Evolutionary conservation across 2,329 filamentous ascomycete genomes (phyloP).

Genomic region (Pseudocercospora macadamiae): DNA sequence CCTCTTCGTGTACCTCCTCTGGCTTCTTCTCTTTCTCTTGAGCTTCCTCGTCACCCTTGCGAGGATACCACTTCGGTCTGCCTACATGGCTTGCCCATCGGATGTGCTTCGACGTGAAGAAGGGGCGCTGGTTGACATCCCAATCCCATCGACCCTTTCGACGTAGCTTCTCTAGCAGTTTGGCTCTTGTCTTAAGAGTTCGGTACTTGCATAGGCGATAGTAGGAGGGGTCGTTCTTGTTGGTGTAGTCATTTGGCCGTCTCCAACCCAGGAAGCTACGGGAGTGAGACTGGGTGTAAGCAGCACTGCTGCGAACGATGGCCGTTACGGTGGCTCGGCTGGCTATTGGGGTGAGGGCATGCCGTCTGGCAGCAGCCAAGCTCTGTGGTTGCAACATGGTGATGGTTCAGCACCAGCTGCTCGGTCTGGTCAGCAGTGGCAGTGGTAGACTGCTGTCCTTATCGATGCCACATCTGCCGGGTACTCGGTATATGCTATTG

Average conservation of each 20-base stretch:
- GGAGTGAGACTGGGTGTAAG: slow-evolving; percentile 15
- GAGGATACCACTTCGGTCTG: slow-evolving; percentile 22
- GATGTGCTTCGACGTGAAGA: slow-evolving; percentile 35
- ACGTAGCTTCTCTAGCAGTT: slow-evolving; percentile 36
- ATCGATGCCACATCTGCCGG: slow-evolving; percentile 8
- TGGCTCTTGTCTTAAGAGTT: slow-evolving; percentile 36
- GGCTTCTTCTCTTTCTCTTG: slow-evolving; percentile 20
- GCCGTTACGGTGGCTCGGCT: slow-evolving; percentile 20
- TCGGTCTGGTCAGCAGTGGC: not conserved
- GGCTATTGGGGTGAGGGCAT: slow-evolving; percentile 1
- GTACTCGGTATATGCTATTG: not conserved
- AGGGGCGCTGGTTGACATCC: slow-evolving; percentile 31
- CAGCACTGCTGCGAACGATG: slow-evolving; percentile 17
- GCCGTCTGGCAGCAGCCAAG: slow-evolving; percentile 2
- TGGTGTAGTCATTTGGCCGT: slow-evolving; percentile 31
- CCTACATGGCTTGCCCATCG: slow-evolving; percentile 35
- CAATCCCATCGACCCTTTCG: slow-evolving; percentile 37
- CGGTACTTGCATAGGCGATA: slow-evolving; percentile 34
- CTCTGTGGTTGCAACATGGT: slow-evolving; percentile 7
- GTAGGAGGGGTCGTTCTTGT: slow-evolving; percentile 38
- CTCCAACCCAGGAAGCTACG: slow-evolving; percentile 35
- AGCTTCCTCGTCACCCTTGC: slow-evolving; percentile 21
- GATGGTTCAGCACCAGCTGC: not conserved
- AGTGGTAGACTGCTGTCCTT: slow-evolving; percentile 4
- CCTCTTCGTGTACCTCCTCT: slow-evolving; percentile 14